Conservation (phyloP, 2,329 filamentous ascomycete species). For the Parastagonospora avenae region DNA sequence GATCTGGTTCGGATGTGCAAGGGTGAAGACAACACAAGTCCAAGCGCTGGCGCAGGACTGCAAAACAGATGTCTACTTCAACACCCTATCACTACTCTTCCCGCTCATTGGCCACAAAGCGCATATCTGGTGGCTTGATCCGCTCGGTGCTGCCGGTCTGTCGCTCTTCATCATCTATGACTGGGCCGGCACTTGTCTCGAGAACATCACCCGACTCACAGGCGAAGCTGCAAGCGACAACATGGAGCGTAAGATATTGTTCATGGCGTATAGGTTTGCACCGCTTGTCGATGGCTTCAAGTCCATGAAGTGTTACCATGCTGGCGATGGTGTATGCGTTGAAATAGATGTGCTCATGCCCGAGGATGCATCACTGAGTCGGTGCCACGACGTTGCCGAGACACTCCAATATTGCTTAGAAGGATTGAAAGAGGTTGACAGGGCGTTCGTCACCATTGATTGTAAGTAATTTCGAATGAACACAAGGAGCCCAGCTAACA, state of each 20-base stretch:
- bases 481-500: conserved; percentile 8
- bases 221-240: conserved; percentile 61
- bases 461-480: conserved; percentile 42
- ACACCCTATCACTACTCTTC: conserved; percentile 66
- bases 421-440: conserved; percentile 58
- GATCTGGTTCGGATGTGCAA: conserved; percentile 64
- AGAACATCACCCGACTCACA: conserved; percentile 64
- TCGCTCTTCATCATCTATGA: conserved; percentile 72
- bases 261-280: conserved; percentile 63
- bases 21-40: conserved; percentile 67
- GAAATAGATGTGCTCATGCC: conserved; percentile 66
- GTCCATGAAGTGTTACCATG: conserved; percentile 63
- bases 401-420: conserved; percentile 68
- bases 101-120: conserved; percentile 65
- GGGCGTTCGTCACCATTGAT: conserved; percentile 59
- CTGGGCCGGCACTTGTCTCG: conserved; percentile 66
- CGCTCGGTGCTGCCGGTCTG: conserved; percentile 64
- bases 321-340: conserved; percentile 67
- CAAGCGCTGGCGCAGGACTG: conserved; percentile 68
- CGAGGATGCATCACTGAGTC: conserved; percentile 57
- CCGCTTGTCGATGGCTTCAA: conserved; percentile 61
- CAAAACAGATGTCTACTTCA: conserved; percentile 67
- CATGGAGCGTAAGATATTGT: conserved; percentile 62
- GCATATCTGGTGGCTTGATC: conserved; percentile 71
- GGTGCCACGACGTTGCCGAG: conserved; percentile 65